Conservation (phyloP, 768 basidiomycete species). For the Boletus reticuloceps region DNA sequence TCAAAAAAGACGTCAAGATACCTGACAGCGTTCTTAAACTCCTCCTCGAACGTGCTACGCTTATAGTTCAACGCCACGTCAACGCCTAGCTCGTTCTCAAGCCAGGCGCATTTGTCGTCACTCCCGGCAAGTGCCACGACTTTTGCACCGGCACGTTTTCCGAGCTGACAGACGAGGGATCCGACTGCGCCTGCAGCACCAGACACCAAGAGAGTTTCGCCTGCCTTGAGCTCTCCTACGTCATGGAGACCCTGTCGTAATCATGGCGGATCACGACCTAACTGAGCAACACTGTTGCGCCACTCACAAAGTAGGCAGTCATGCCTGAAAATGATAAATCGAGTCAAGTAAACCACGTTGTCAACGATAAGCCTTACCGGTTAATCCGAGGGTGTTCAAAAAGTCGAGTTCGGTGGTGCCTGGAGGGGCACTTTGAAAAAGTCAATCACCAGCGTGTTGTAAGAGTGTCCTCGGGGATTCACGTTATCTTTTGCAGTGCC, state of each 20-base stretch:
- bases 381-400: slow-evolving; percentile 72
- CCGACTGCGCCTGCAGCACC: slow-evolving; percentile 93
- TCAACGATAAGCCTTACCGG: slow-evolving; percentile 46
- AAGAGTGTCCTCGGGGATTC: slow-evolving; percentile 22
- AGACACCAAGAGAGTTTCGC: slow-evolving; percentile 83
- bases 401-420: slow-evolving; percentile 73
- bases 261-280: slow-evolving; percentile 1
- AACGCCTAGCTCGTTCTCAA: slow-evolving; percentile 80
- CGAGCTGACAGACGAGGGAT: slow-evolving; percentile 80
- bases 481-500: slow-evolving; percentile 54
- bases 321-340: slow-evolving; percentile 47
- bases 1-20: slow-evolving; percentile 86
- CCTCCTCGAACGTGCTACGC: slow-evolving; percentile 60
- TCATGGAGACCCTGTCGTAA: slow-evolving; percentile 70
- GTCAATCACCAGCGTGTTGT: not conserved
- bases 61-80: slow-evolving; percentile 90
- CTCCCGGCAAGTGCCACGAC: slow-evolving; percentile 90
- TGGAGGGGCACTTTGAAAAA: slow-evolving; percentile 44
- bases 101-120: slow-evolving; percentile 79
- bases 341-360: not conserved
- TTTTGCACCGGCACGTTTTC: slow-evolving; percentile 71
- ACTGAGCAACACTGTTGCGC: not conserved
- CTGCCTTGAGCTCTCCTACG: slow-evolving; percentile 74
- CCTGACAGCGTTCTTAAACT: slow-evolving; percentile 69
- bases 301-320: slow-evolving; percentile 85